phyloP scores from a whole-genome alignment of 2,329 filamentous ascomycete species.

The Neoascochyta sp. region DNA sequence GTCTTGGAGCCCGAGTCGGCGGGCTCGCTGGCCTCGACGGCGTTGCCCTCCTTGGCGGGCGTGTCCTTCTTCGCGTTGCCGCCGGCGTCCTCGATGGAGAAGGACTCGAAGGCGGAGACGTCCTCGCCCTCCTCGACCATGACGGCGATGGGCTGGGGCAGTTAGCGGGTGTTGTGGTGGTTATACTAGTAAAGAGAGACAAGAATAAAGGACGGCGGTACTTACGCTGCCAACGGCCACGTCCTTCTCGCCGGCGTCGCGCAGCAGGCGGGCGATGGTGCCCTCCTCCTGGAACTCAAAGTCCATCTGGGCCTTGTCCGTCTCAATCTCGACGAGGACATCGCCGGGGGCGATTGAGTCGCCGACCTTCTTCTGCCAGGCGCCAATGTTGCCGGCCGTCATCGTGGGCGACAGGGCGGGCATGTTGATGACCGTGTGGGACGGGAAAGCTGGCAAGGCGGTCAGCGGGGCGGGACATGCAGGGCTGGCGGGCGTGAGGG shows the following conservation, averaged over 20 bases:
- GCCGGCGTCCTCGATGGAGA: conserved; percentile 84
- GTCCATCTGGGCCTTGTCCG: conserved; percentile 99
- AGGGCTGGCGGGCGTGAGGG: conserved; percentile 2
- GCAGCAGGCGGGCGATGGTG: conserved; percentile 88
- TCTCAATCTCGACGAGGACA: conserved; percentile 97
- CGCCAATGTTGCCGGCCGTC: conserved; percentile 92
- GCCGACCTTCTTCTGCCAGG: conserved; percentile 96
- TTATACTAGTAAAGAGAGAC: background rate
- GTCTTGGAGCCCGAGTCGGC: conserved; percentile 56
- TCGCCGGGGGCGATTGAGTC: conserved; percentile 86
- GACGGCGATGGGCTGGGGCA: conserved; percentile 81
- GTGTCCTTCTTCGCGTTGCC: conserved; percentile 67
- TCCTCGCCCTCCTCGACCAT: conserved; percentile 90
- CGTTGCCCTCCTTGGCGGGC: conserved; percentile 60
- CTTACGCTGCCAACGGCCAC: conserved; percentile 86
- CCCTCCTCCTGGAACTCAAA: conserved; percentile 99
- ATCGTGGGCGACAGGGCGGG: conserved; percentile 97
- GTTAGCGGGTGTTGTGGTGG: conserved; percentile 19
- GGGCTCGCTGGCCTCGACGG: conserved; percentile 60
- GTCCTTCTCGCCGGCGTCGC: conserved; percentile 91
- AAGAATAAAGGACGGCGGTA: too few relatives aligned
- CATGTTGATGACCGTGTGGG: conserved; percentile 96
- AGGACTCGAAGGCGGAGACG: conserved; percentile 81
- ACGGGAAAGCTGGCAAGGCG: conserved; percentile 72
- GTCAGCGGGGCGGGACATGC: conserved; percentile 26